Conservation (phyloP, 1,139 yeast species). For the Ogataea hybrid region DNA sequence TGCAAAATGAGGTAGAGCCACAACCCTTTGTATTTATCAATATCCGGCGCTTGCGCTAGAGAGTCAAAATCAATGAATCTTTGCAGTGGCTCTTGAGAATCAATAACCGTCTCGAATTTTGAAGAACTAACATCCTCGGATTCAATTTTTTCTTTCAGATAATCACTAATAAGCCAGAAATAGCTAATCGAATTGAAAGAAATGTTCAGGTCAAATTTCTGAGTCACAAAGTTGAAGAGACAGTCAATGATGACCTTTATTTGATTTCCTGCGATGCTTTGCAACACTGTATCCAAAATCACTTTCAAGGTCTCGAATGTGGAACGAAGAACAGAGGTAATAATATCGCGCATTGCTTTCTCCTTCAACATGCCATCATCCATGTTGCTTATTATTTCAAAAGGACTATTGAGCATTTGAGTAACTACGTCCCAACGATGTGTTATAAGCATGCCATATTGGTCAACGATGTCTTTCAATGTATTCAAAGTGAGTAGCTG, state of each 20-base stretch:
- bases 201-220: conserved; percentile 71
- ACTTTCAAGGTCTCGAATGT: conserved; percentile 81
- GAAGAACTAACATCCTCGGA: conserved; percentile 4
- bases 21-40: conserved; percentile 33
- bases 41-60: conserved; percentile 10
- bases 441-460: conserved; percentile 61
- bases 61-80: conserved; percentile 25
- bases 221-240: conserved; percentile 67
- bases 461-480: conserved; percentile 67
- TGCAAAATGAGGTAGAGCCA: conserved; percentile 66
- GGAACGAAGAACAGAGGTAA: conserved; percentile 50
- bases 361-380: conserved; percentile 34
- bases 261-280: conserved; percentile 61
- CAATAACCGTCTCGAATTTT: conserved; percentile 13
- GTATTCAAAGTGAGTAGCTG: conserved; percentile 61
- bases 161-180: conserved; percentile 88
- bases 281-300: conserved; percentile 80
- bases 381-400: conserved; percentile 39
- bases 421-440: conserved; percentile 70
- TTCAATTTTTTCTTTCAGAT: conserved; percentile 40
- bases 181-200: conserved; percentile 89
- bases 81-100: conserved; percentile 28
- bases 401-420: conserved; percentile 65
- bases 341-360: conserved; percentile 40
- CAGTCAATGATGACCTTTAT: conserved; percentile 67